These are phyloP conservation scores for Botryotinia globosa DNA, from an alignment of 2,329 filamentous ascomycete genomes.

Conservation along the genomic window DNA sequence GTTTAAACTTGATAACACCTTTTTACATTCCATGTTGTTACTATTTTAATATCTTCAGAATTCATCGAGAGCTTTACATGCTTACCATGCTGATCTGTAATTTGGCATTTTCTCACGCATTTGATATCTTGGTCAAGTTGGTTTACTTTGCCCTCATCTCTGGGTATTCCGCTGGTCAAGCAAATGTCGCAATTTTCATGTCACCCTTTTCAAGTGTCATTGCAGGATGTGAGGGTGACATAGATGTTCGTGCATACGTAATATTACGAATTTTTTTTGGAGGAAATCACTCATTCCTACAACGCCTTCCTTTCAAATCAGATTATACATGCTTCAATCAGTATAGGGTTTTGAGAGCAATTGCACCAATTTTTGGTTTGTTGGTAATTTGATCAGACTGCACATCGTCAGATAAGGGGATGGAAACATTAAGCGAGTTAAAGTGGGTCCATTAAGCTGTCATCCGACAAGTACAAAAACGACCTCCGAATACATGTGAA, in stretches of 20 bases:
- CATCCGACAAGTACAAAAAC: constrained; percentile 1
- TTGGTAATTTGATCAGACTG: background rate
- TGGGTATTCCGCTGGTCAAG: no score
- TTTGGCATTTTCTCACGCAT: no score
- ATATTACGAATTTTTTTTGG: background rate
- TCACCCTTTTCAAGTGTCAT: no score
- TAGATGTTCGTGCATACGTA: background rate
- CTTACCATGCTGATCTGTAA: no score
- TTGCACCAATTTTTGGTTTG: no score
- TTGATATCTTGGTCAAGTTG: no score
- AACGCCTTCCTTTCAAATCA: background rate
- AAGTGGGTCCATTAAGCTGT: background rate
- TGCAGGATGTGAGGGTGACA: background rate
- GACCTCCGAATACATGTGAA: background rate
- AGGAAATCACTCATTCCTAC: background rate
- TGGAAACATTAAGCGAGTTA: constrained; percentile 5
- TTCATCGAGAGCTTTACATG: no score
- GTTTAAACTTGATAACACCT: background rate
- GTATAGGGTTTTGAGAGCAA: background rate
- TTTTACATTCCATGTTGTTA: background rate
- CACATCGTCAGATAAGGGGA: background rate
- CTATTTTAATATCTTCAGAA: background rate
- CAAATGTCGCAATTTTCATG: no score
- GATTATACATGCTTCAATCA: background rate
- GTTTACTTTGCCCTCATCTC: no score